A percentile compares a stretch with the other conserved stretches of the same genome.
Evolutionary conservation across 345 rosid species (phyloP).

Genomic region (Boechera stricta): DNA sequence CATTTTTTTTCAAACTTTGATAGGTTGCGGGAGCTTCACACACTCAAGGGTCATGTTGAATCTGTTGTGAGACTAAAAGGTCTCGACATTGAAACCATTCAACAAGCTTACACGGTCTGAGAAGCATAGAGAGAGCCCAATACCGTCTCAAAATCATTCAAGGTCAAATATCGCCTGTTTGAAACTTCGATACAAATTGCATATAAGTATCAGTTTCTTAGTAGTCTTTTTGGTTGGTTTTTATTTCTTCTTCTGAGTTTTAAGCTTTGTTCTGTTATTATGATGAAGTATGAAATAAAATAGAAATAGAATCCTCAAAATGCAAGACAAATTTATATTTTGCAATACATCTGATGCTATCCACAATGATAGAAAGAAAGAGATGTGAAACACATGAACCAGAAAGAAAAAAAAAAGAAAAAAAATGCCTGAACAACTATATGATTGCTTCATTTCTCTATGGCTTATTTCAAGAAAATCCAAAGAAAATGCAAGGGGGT

Average conservation of each 20-base stretch:
- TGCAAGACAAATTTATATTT: constrained; percentile 25
- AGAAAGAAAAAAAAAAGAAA: neutral
- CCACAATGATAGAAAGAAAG: constrained; percentile 42
- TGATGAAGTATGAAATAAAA: constrained; percentile 3
- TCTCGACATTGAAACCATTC: constrained; percentile 95
- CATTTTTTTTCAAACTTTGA: constrained; percentile 21
- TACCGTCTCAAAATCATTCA: constrained; percentile 8
- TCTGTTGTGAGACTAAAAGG: constrained; percentile 94
- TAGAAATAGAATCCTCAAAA: constrained; percentile 27
- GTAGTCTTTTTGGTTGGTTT: constrained; percentile 27
- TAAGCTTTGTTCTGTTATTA: constrained; percentile 6
- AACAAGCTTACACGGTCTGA: constrained; percentile 92
- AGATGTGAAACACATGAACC: constrained; percentile 24
- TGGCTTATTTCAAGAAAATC: constrained; percentile 33
- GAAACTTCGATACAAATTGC: constrained; percentile 30
- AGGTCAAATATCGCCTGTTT: constrained; percentile 21
- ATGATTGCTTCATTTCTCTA: constrained; percentile 29
- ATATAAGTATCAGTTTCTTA: constrained; percentile 34
- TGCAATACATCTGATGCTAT: constrained; percentile 36
- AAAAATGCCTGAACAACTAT: constrained; percentile 20
- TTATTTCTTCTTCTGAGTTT: neutral
- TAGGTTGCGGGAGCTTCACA: constrained; percentile 94
- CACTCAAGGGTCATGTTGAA: constrained; percentile 96
- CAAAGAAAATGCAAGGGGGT: neutral
- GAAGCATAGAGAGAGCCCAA: constrained; percentile 4